Evolutionary conservation across 352 stramenopile species (phyloP).

Genomic region (Pythium utonaiense): DNA sequence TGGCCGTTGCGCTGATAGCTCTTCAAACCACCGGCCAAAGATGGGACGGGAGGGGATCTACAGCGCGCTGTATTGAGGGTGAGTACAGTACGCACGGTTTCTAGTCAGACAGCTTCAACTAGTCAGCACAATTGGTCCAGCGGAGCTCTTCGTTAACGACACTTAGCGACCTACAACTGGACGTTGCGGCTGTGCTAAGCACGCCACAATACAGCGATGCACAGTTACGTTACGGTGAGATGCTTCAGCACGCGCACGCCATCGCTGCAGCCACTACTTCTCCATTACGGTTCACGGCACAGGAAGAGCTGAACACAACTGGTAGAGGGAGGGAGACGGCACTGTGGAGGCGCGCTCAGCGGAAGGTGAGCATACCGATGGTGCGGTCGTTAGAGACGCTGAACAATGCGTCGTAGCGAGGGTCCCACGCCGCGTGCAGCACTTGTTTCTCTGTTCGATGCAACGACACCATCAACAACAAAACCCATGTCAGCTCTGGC

Average conservation of each 20-base stretch:
- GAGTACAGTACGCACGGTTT: slow-evolving; percentile 1
- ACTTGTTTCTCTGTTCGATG: slow-evolving; percentile 66
- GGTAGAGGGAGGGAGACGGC: neutral
- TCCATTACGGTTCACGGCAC: too few relatives aligned
- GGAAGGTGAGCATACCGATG: slow-evolving; percentile 74
- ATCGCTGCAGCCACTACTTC: neutral
- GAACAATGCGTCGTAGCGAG: slow-evolving; percentile 81
- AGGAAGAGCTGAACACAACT: neutral
- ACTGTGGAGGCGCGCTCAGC: slow-evolving; percentile 1
- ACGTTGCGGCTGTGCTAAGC: neutral
- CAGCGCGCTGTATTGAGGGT: slow-evolving; percentile 8
- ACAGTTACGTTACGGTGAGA: neutral
- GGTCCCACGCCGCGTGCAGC: slow-evolving; percentile 83
- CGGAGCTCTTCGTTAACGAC: neutral
- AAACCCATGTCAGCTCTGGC: neutral
- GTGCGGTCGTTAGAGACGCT: slow-evolving; percentile 81
- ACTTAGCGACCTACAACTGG: neutral
- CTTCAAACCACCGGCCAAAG: slow-evolving; percentile 22
- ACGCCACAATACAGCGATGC: slow-evolving; percentile 1
- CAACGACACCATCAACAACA: slow-evolving; percentile 8
- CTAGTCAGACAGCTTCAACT: slow-evolving; percentile 15
- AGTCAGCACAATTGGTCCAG: slow-evolving; percentile 12
- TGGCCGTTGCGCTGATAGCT: slow-evolving; percentile 13
- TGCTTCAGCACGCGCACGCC: neutral
- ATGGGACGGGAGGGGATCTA: neutral